Percentiles rank a stretch among this genome's conserved stretches.
These are phyloP conservation scores for Musa schizocarpa DNA, from an alignment of 176 grass and related monocot species.

Conservation along the genomic window DNA sequence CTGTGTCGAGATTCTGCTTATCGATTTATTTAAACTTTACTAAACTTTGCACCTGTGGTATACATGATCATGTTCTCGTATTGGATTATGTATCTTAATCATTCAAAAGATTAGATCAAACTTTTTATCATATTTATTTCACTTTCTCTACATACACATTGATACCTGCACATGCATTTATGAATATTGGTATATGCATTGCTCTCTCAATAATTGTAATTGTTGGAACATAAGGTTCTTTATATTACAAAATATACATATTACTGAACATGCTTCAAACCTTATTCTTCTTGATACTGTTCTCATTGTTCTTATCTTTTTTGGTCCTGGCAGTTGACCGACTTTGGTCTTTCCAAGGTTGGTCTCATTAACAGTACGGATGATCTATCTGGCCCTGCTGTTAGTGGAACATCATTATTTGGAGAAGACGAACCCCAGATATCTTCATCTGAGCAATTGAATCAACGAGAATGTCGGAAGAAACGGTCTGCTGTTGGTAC, in stretches of 20 bases:
- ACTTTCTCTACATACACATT: neutral
- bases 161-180: neutral
- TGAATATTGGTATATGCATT: neutral
- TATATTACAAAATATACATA: neutral
- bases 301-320: constrained; percentile 30
- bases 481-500: constrained; percentile 96
- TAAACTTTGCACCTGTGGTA: neutral
- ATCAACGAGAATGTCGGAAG: constrained; percentile 68
- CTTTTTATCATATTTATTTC: neutral
- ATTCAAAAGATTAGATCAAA: neutral
- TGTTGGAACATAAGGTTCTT: neutral
- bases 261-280: neutral
- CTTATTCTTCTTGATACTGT: neutral
- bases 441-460: constrained; percentile 57
- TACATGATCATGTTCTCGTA: neutral
- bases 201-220: neutral
- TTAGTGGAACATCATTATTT: constrained; percentile 75
- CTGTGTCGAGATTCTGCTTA: neutral
- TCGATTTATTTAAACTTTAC: neutral
- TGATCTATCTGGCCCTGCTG: constrained; percentile 90
- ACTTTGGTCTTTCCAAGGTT: constrained; percentile 99
- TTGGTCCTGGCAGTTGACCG: constrained; percentile 79
- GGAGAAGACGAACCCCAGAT: constrained; percentile 86
- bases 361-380: constrained; percentile 98
- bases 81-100: neutral